Evolutionary conservation across 441 rosid species (phyloP), one percentile per base, ranked within the genome.

Genomic region (Erodium moschatum): DNA sequence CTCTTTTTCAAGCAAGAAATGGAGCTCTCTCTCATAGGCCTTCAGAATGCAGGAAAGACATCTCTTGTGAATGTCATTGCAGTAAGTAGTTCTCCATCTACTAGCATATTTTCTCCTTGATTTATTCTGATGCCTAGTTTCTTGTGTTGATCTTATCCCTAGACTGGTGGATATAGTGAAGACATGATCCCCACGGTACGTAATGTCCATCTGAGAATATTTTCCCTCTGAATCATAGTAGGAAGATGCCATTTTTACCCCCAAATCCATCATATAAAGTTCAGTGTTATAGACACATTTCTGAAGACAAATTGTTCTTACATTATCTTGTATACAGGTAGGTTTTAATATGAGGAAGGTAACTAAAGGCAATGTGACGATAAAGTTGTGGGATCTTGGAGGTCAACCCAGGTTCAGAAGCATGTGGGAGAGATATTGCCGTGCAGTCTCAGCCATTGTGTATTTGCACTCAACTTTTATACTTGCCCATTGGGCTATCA

Each of bases 1-100:
- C 74, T 71, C 63, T 71, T 71, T 66, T 71, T 71, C 69, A 71
- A 71, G 65, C 74, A 71, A 66, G 74, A 71, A 71, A 71, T 71
- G 74, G 74, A 71, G 35, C 69, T 71, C 61, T 71, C 74, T 19
- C 66, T 71, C 5, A 71, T 71, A 71, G 74, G 74, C 52, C 74
- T 71, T 54, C 74, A 71, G 24, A 71, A 71, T 65, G 74, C 74
- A 7, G 74, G 74, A 63, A 71, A 71, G 66, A 71, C 74, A 19
- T 71, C 74, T 40, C 74, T 71, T 71, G 74, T 71, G 40, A 71
- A 71, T 40, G 74, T 71, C 60, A 68, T 71, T 48, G 74, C 74
- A 11, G 74, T 71, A 54, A 71, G 69, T 65, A 13, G 18, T 16
- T 42, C 7, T 40, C 21, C 64, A 21, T 21, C n/a, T 24, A 60